Percentiles rank a stretch among this genome's conserved stretches.
Conservation (phyloP, 208 protist genomes). For the Leishmania major region DNA sequence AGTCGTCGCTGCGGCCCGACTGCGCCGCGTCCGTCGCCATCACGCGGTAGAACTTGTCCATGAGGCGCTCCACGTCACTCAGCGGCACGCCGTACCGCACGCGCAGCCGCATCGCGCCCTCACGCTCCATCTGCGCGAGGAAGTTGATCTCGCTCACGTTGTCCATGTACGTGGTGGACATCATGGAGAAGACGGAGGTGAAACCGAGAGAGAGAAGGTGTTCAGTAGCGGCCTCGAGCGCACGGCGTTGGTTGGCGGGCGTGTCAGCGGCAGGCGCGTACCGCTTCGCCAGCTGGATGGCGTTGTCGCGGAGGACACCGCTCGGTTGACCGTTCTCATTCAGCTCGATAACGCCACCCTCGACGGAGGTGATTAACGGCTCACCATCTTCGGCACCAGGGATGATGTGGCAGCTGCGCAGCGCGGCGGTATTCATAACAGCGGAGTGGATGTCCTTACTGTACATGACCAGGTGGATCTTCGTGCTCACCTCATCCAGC, state of each 20-base stretch:
- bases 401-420: slow-evolving; percentile 51
- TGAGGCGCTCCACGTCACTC: slow-evolving; percentile 31
- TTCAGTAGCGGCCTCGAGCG: slow-evolving; percentile 25
- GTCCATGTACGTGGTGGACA: slow-evolving; percentile 44
- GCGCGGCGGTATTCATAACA: slow-evolving; percentile 56
- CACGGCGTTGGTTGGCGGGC: slow-evolving; percentile 9
- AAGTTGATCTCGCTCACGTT: slow-evolving; percentile 44
- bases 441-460: slow-evolving; percentile 59
- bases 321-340: slow-evolving; percentile 47
- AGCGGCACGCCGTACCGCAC: slow-evolving; percentile 43
- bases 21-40: slow-evolving; percentile 23
- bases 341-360: slow-evolving; percentile 40
- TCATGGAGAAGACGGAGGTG: slow-evolving; percentile 59
- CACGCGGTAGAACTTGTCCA: slow-evolving; percentile 31
- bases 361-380: slow-evolving; percentile 36
- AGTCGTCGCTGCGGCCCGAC: slow-evolving; percentile 28
- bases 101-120: slow-evolving; percentile 43
- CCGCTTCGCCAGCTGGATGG: slow-evolving; percentile 30
- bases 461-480: slow-evolving; percentile 53
- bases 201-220: slow-evolving; percentile 49
- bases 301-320: slow-evolving; percentile 67
- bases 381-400: slow-evolving; percentile 33
- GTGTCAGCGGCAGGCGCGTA: slow-evolving; percentile 37
- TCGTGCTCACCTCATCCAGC: slow-evolving; percentile 51
- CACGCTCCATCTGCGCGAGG: slow-evolving; percentile 31